Evolutionary conservation across 176 grass and related monocot genomes (phyloP).

Genomic region (Hordeum marinum): DNA sequence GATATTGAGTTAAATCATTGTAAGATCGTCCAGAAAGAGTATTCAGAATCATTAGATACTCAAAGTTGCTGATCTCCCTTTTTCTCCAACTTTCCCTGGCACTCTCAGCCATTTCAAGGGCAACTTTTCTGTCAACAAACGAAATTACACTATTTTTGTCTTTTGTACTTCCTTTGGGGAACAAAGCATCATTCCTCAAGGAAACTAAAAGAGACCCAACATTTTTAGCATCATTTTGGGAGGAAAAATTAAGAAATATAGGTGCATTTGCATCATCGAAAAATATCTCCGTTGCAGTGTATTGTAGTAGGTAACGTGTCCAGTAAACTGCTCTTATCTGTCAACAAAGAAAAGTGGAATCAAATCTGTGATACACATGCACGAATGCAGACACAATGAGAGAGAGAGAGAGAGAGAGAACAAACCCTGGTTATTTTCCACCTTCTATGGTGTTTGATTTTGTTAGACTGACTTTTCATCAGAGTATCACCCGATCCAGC

Average conservation of each 20-base stretch:
- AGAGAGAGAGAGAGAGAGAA: background rate
- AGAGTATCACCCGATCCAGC: constrained; percentile 40
- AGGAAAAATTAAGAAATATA: constrained; percentile 91
- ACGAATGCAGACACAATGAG: background rate
- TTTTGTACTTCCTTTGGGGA: constrained; percentile 76
- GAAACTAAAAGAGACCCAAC: constrained; percentile 81
- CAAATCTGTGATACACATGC: constrained; percentile 18
- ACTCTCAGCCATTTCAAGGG: constrained; percentile 90
- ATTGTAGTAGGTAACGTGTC: constrained; percentile 91
- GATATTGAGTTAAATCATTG: constrained; percentile 97
- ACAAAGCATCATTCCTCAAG: constrained; percentile 87
- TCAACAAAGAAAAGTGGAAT: constrained; percentile 24
- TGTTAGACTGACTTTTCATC: constrained; percentile 56
- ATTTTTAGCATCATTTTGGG: constrained; percentile 90
- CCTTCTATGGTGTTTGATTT: constrained; percentile 90
- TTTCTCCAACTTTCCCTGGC: constrained; percentile 91
- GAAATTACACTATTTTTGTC: constrained; percentile 83
- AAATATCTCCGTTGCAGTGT: constrained; percentile 91
- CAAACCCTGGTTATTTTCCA: constrained; percentile 83
- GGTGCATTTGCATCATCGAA: constrained; percentile 83
- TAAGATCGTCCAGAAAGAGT: constrained; percentile 93
- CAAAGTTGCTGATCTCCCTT: constrained; percentile 95
- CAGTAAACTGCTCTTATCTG: constrained; percentile 96
- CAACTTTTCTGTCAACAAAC: constrained; percentile 82
- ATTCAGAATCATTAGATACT: constrained; percentile 96